Evolutionary conservation across 2,329 filamentous ascomycete species (phyloP), one percentile per base, ranked within the genome.

Genomic region (Microcera coccophila): DNA sequence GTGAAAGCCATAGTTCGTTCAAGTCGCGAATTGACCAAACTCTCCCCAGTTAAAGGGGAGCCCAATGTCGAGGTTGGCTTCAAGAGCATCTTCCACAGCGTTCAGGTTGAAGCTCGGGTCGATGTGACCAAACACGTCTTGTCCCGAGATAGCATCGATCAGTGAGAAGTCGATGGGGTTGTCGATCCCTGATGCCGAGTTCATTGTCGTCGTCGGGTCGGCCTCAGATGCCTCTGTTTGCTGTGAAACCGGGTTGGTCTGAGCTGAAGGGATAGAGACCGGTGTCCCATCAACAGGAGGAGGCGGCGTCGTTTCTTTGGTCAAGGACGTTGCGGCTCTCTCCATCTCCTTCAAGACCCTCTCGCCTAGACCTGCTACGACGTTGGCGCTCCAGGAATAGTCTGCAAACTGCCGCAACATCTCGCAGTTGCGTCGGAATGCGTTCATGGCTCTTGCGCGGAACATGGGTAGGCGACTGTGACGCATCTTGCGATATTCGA

Each of bases 401-500:
- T 74, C 69, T n/a, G 74, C 72, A 41, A 80, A 71, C 12, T 69
- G 65, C 17, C 72, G 68, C 4, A 84, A 62, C 24, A 79, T 66
- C 2, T 72, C 66, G 10, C 77, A 78, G 31, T 79, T 76, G 34
- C 69, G 70, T 38, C 71, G 69, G 53, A 84, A 82, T 1, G 74
- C 67, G 12, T 66, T 67, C 49, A 76, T 73, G 4, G 76, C 74
- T n/a, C 79, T 66, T 0, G 69, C 68, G 4, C 78, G 72, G 46
- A 80, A 81, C 69, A 81, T 76, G 1, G 78, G 73, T 0, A 81
- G 63, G 11, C 73, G 72, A 43, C 76, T 80, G 50, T 81, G 76
- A 2, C 79, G 71, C 78, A 83, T 80, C 55, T 82, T 82, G 34
- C 78, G 73, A 49, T 83, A 84, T 11, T 77, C 75, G 1, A 83